Conservation (phyloP, 2,329 filamentous ascomycete genomes). For the Alternaria viburni region DNA sequence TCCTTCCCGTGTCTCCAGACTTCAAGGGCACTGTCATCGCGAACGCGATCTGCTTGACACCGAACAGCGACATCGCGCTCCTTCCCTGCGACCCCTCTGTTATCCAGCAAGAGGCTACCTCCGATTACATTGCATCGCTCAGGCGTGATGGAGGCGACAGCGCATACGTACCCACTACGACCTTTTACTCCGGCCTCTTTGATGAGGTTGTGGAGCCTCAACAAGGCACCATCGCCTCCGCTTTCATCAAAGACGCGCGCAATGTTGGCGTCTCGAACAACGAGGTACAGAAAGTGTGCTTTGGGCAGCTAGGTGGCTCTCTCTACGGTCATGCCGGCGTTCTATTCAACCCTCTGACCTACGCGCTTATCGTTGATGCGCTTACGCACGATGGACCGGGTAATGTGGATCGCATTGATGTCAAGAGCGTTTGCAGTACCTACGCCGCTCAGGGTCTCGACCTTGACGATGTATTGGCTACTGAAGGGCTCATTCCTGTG, state of each 20-base stretch:
- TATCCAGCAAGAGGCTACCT: slow-evolving; percentile 57
- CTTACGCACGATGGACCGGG: slow-evolving; percentile 57
- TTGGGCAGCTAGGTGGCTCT: slow-evolving; percentile 48
- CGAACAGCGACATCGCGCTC: slow-evolving; percentile 32
- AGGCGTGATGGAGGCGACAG: slow-evolving; percentile 56
- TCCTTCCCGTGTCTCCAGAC: slow-evolving; percentile 61
- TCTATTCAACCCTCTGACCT: slow-evolving; percentile 58
- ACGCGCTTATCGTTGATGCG: slow-evolving; percentile 56
- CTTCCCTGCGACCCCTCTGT: slow-evolving; percentile 47
- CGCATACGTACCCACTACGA: slow-evolving; percentile 63
- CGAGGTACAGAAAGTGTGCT: slow-evolving; percentile 56
- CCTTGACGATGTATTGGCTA: slow-evolving; percentile 55
- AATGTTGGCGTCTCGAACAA: slow-evolving; percentile 59
- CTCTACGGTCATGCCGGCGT: slow-evolving; percentile 60
- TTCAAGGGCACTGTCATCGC: slow-evolving; percentile 58
- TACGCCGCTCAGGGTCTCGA: slow-evolving; percentile 49
- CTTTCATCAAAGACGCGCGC: slow-evolving; percentile 51
- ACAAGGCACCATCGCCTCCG: slow-evolving; percentile 55
- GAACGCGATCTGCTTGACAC: slow-evolving; percentile 30
- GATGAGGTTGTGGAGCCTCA: slow-evolving; percentile 63
- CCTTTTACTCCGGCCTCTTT: slow-evolving; percentile 56
- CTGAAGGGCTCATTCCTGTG: slow-evolving; percentile 52
- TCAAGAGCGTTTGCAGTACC: slow-evolving; percentile 49
- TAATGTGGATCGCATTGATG: slow-evolving; percentile 47
- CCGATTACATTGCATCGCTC: slow-evolving; percentile 53